Base-by-base conservation (phyloP, 441 rosid genomes). In the Gossypium gossypioides region DNA sequence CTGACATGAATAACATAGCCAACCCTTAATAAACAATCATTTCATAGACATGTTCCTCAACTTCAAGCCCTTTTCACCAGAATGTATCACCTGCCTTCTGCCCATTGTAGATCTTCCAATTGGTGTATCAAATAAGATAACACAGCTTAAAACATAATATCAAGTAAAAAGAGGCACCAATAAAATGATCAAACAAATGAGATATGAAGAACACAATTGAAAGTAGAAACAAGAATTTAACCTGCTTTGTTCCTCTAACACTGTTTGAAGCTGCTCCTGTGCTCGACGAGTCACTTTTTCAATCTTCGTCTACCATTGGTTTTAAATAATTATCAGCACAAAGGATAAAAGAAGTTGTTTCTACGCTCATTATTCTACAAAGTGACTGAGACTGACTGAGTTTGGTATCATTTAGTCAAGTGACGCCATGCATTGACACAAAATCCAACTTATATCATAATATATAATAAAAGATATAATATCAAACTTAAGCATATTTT, bases 201-300 rank as follows among this genome's bases (percentile, higher is more conserved):
- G 48, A 52, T 21, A 48, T n/a, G 27, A 76, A 75, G 57, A 29
- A 69, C 12, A 27, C 55, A 68, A 67, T 22, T 6, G 7, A 57
- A 29, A 72, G 71, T 37, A 58, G 44, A 62, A 70, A 71, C 32
- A 16, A 74, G 25, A 59, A 72, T 51, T 64, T 70, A 68, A 93
- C 99, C 97, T 91, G 98, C 97, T 90, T 80, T 93, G 89, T 74
- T 90, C 99, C 84, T 96, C 98, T 76, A 93, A 74, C 50, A 93
- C 99, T 84, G 84, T 89, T 81, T 93, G 97, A 79, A 96, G 88
- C 74, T 93, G 98, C 86, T 96, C 97, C 81, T 96, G 99, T 5
- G 99, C 98, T 79, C 90, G 81, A 69, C 98, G 97, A 81, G 99
- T 93, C 80, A 93, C 98, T 83, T 88, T 89, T 87, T 91, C 99